These are phyloP conservation scores for Penicillium odoratum DNA, from an alignment of 495 filamentous ascomycete species.

Conservation along the genomic window DNA sequence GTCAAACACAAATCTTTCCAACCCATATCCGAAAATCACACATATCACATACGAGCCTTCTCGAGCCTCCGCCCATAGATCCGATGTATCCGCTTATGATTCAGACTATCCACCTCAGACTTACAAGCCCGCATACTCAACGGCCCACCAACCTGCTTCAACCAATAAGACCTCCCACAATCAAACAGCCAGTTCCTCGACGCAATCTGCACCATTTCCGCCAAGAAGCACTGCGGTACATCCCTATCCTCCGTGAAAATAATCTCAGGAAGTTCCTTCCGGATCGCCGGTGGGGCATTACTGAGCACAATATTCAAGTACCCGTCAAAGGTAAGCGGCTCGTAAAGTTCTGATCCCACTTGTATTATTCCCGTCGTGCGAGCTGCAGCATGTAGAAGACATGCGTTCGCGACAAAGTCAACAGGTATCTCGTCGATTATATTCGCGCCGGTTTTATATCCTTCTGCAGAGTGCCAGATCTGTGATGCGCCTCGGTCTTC, in stretches of 20 bases:
- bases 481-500: constrained; percentile 29
- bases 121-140: constrained; percentile 32
- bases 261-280: constrained; percentile 25
- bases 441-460: constrained; percentile 32
- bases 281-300: constrained; percentile 25
- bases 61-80: constrained; percentile 19
- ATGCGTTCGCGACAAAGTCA: constrained; percentile 42
- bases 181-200: constrained; percentile 41
- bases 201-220: constrained; percentile 36
- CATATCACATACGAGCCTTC: constrained; percentile 22
- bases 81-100: constrained; percentile 22
- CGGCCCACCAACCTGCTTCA: constrained; percentile 33
- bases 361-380: constrained; percentile 38
- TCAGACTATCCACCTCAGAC: constrained; percentile 29
- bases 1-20: neutral
- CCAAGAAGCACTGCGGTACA: constrained; percentile 33
- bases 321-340: constrained; percentile 31
- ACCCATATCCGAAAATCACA: neutral
- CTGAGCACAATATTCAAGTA: constrained; percentile 22
- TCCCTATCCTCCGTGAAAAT: constrained; percentile 31
- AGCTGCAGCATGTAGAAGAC: constrained; percentile 37
- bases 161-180: constrained; percentile 39
- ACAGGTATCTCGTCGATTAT: constrained; percentile 44
- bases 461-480: constrained; percentile 35
- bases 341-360: constrained; percentile 33